Evolutionary conservation across 306 rosid genomes (phyloP), one percentile per base, ranked within the genome.

Genomic region (Prinsepia uniflora): DNA sequence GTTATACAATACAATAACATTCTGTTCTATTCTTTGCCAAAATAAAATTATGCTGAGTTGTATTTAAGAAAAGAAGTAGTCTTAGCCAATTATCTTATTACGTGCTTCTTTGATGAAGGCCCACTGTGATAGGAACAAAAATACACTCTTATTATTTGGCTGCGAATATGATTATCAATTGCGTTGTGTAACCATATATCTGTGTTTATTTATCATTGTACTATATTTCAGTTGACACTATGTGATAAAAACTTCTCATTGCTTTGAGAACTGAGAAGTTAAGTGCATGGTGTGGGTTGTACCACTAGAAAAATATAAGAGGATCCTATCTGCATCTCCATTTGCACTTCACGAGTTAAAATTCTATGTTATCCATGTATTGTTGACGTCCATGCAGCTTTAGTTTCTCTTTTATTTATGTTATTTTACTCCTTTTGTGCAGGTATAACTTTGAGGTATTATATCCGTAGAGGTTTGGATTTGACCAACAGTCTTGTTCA

Each of bases 381-480:
- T 47, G 52, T 4, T 10, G 52, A 3, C 71, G 41, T 45, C 43
- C 22, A 57, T 60, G 46, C 22, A 68, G 65, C 61, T 41, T 65
- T 46, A 30, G 60, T 78, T 17, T 75, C 55, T 59, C 17, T 46
- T 63, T 39, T 54, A 12, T 30, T 64, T 47, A 34, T 57, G 30
- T 56, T 62, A 50, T 13, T 12, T 53, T 63, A 55, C 30, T 34
- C 11, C 55, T 45, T 30, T 36, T 39, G 20, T 64, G 70, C 71
- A 52, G 69, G 45, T 44, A 61, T 74, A 79, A 49, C 52, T 54
- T 49, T 47, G 59, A 18, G 24, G 41, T 58, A 62, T 61, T 44
- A 34, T 5, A 12, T 53, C 52, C 13, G 57, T 18, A 18, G 55
- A 70, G n/a, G 76, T 65, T 52, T 61, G 79, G 82, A 48, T 61